Conservation (phyloP, 2,329 filamentous ascomycete genomes). For the Cladosporium sp. region DNA sequence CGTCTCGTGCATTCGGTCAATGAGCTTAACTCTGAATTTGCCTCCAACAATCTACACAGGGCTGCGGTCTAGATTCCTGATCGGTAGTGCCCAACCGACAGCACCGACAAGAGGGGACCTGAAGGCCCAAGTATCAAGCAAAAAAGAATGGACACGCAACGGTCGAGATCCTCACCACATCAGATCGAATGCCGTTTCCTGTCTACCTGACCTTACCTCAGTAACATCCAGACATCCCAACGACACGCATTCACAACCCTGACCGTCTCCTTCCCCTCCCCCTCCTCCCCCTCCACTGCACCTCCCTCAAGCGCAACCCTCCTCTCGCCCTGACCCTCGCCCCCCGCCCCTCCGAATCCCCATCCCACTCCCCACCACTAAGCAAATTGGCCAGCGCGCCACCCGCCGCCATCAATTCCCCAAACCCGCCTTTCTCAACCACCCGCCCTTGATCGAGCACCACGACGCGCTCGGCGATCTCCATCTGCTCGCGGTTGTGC, state of each 20-base stretch:
- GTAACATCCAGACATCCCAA: no score
- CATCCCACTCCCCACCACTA: conserved; percentile 34
- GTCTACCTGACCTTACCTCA: no score
- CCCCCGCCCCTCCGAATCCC: not conserved
- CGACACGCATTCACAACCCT: not conserved
- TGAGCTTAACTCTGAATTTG: no score
- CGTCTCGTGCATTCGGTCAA: no score
- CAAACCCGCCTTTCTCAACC: conserved; percentile 65
- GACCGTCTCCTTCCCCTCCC: not conserved
- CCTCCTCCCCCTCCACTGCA: conserved; percentile 4
- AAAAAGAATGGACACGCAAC: no score
- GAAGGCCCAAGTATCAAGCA: no score
- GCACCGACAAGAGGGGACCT: no score
- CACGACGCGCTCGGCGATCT: conserved; percentile 66
- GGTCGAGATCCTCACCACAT: no score
- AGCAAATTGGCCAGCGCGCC: conserved; percentile 34
- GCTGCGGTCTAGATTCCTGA: no score
- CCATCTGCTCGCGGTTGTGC: conserved; percentile 83
- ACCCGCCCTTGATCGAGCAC: conserved; percentile 65
- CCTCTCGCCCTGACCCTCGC: not conserved
- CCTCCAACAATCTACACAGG: no score
- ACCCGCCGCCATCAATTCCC: conserved; percentile 49
- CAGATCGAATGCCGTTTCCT: no score
- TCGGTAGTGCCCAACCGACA: no score
- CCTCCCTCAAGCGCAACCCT: conserved; percentile 6